Conservation (phyloP, 2,329 filamentous ascomycete species). For the Purpureocillium lavendulum region DNA sequence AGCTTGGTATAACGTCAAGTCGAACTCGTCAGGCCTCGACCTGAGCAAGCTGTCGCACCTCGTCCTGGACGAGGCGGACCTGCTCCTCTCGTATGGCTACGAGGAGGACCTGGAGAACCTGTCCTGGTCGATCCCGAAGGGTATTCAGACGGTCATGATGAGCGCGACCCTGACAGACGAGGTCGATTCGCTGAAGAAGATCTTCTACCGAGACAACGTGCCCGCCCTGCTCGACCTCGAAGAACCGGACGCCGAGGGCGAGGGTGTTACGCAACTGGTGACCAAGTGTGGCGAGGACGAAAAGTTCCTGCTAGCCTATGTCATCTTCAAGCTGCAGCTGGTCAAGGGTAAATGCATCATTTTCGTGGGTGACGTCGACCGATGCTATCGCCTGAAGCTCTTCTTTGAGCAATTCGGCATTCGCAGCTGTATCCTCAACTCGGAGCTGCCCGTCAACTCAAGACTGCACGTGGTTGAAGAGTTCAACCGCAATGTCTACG, state of each 20-base stretch:
- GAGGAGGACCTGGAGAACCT: slow-evolving; percentile 81
- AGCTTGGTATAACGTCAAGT: slow-evolving; percentile 70
- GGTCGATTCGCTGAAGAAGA: slow-evolving; percentile 71
- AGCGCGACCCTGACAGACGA: slow-evolving; percentile 87
- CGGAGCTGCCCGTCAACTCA: slow-evolving; percentile 87
- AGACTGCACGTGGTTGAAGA: slow-evolving; percentile 92
- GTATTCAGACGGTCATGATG: slow-evolving; percentile 86
- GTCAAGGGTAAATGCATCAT: slow-evolving; percentile 81
- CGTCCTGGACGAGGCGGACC: slow-evolving; percentile 88
- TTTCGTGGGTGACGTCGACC: slow-evolving; percentile 74
- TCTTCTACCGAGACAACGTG: slow-evolving; percentile 65
- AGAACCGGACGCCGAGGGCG: slow-evolving; percentile 68
- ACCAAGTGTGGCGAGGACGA: slow-evolving; percentile 92
- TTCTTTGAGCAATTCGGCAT: slow-evolving; percentile 97
- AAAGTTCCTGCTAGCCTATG: slow-evolving; percentile 87
- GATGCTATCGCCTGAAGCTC: slow-evolving; percentile 84
- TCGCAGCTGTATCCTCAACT: slow-evolving; percentile 87
- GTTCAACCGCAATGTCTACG: slow-evolving; percentile 94
- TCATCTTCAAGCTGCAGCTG: slow-evolving; percentile 90
- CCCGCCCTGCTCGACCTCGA: slow-evolving; percentile 76
- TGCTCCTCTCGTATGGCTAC: slow-evolving; percentile 91
- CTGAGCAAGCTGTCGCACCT: slow-evolving; percentile 66
- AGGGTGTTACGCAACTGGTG: slow-evolving; percentile 76
- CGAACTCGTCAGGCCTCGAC: slow-evolving; percentile 51
- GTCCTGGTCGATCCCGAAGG: slow-evolving; percentile 68